Percentiles rank a stretch among this genome's conserved stretches.
Evolutionary conservation across 179 eudicot species (phyloP).

Genomic region (Pouteria campechiana): DNA sequence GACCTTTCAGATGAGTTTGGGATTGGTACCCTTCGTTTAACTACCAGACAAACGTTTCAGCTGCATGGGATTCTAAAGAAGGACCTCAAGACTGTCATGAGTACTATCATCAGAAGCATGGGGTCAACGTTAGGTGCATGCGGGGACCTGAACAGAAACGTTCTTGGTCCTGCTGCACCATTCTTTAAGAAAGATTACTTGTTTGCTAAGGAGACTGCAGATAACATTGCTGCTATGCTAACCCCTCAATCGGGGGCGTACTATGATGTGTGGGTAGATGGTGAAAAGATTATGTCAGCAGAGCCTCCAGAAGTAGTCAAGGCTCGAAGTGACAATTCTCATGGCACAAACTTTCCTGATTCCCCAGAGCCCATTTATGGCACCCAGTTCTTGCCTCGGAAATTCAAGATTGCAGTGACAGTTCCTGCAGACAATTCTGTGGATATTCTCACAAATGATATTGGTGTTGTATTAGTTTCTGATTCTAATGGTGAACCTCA

Average conservation of each 20-base stretch:
- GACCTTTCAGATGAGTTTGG: constrained; percentile 96
- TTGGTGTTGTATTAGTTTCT: constrained; percentile 81
- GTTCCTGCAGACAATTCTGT: constrained; percentile 94
- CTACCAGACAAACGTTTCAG: constrained; percentile 96
- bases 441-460: constrained; percentile 85
- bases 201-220: constrained; percentile 85
- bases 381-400: constrained; percentile 94
- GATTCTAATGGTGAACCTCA: constrained; percentile 85
- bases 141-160: constrained; percentile 94
- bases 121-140: constrained; percentile 99
- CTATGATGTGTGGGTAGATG: constrained; percentile 99
- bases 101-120: constrained; percentile 74
- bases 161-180: constrained; percentile 98
- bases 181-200: constrained; percentile 73
- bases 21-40: constrained; percentile 86
- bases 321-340: constrained; percentile 93
- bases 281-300: constrained; percentile 84
- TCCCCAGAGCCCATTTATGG: constrained; percentile 99
- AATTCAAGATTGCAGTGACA: constrained; percentile 94
- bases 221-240: constrained; percentile 79
- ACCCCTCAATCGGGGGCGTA: constrained; percentile 98
- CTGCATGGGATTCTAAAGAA: constrained; percentile 91
- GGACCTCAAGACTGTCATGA: constrained; percentile 92
- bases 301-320: constrained; percentile 86
- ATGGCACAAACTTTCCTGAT: constrained; percentile 86